Evolutionary conservation across 2,329 filamentous ascomycete species (phyloP).

Genomic region (Nemania bipapillata): DNA sequence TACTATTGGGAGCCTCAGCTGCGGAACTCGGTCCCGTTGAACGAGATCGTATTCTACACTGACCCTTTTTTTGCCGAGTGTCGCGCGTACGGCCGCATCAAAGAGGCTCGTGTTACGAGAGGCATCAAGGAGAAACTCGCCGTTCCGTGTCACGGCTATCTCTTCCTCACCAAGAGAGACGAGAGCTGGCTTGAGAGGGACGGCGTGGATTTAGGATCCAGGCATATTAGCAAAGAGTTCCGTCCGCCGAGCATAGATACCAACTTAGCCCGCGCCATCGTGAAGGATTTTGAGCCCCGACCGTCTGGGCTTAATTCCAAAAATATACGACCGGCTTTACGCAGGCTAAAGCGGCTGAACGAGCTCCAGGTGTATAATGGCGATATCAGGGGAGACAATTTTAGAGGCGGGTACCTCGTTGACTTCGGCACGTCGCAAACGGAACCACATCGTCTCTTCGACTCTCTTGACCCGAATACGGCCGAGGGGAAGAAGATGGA

Average conservation of each 20-base stretch:
- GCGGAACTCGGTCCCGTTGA: slow-evolving; percentile 3
- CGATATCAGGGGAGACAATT: slow-evolving; percentile 12
- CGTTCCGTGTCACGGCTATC: slow-evolving; percentile 16
- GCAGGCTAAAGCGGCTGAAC: slow-evolving; percentile 7
- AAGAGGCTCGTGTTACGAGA: slow-evolving; percentile 1
- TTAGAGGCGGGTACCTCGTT: slow-evolving; percentile 3
- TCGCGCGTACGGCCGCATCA: slow-evolving; percentile 17
- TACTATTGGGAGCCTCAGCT: not conserved
- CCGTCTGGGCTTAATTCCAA: slow-evolving; percentile 12
- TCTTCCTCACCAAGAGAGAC: slow-evolving; percentile 11
- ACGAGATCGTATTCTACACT: slow-evolving; percentile 16
- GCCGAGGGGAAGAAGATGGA: not conserved
- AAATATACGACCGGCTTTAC: slow-evolving; percentile 8
- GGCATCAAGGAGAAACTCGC: slow-evolving; percentile 5
- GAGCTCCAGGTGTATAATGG: slow-evolving; percentile 11
- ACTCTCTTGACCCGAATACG: not conserved
- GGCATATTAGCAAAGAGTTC: slow-evolving; percentile 4
- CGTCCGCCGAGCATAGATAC: not conserved
- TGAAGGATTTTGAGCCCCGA: slow-evolving; percentile 15
- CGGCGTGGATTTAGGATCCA: slow-evolving; percentile 7
- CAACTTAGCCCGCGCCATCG: slow-evolving; percentile 5
- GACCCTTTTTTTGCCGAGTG: slow-evolving; percentile 23
- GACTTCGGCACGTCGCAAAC: slow-evolving; percentile 16
- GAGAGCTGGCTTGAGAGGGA: not conserved
- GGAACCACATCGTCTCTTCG: slow-evolving; percentile 9